phyloP scores from a whole-genome alignment of 2,329 filamentous ascomycete species.

The Sarocladium brachiariae region DNA sequence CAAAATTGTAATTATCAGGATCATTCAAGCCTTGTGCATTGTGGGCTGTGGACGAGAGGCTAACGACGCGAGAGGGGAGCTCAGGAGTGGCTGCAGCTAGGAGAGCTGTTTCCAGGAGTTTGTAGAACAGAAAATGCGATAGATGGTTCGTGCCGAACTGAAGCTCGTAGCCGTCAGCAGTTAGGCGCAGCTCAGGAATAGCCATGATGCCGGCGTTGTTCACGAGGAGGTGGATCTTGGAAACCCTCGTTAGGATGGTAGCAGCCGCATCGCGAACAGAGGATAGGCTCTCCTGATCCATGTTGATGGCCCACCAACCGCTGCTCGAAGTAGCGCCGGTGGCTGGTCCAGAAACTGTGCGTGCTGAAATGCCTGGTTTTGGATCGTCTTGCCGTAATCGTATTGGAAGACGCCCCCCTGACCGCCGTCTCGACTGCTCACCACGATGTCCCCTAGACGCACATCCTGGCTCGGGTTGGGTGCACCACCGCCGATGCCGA shows the following conservation, averaged over 20 bases:
- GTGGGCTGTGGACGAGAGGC: constrained; percentile 36
- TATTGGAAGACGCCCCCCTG: constrained; percentile 11
- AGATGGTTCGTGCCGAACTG: constrained; percentile 30
- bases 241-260: constrained; percentile 13
- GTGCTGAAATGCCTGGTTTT: constrained; percentile 8
- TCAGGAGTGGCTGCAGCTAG: constrained; percentile 14
- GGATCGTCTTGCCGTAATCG: constrained; percentile 13
- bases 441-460: constrained; percentile 12
- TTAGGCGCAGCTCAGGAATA: constrained; percentile 19
- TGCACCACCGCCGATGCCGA: no score
- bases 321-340: not conserved
- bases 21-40: constrained; percentile 14
- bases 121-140: constrained; percentile 25
- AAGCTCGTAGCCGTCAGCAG: constrained; percentile 26
- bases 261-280: constrained; percentile 14
- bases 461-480: no score
- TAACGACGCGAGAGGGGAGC: constrained; percentile 37
- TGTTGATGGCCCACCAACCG: not conserved
- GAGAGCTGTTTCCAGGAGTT: constrained; percentile 23
- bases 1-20: constrained; percentile 16
- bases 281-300: constrained; percentile 12
- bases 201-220: no score
- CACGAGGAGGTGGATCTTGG: constrained; percentile 32
- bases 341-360: constrained; percentile 10
- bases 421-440: not conserved